A percentile compares a stretch with the other conserved stretches of the same genome.
These are phyloP conservation scores for Reutealis trisperma DNA, from an alignment of 345 rosid species.

Conservation along the genomic window DNA sequence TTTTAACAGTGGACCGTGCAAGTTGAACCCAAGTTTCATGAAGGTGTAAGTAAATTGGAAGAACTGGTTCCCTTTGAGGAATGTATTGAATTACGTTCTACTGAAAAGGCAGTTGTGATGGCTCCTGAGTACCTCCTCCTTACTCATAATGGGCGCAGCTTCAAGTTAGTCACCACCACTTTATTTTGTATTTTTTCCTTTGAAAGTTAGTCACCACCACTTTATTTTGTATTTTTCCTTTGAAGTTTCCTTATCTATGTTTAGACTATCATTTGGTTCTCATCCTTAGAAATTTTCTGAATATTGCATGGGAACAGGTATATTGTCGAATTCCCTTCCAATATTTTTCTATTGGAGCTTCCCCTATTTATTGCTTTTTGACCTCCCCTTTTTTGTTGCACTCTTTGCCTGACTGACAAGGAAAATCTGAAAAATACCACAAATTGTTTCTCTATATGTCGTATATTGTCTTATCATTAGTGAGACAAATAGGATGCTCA, in stretches of 20 bases:
- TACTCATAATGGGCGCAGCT: constrained; percentile 84
- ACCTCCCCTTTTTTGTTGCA: too few species aligned
- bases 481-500: neutral
- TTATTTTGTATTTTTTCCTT: constrained; percentile 16
- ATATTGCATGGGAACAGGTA: too few species aligned
- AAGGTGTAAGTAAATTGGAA: constrained; percentile 84
- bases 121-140: constrained; percentile 90
- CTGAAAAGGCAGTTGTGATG: constrained; percentile 63
- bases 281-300: neutral
- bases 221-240: constrained; percentile 19
- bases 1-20: constrained; percentile 85
- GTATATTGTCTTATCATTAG: neutral
- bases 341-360: too few species aligned
- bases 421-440: neutral
- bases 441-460: neutral
- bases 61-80: constrained; percentile 96
- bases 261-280: neutral
- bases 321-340: too few species aligned
- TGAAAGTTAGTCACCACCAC: constrained; percentile 53
- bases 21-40: constrained; percentile 93
- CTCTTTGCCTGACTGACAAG: too few species aligned
- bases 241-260: neutral
- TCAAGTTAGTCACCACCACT: constrained; percentile 71
- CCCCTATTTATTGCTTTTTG: too few species aligned
- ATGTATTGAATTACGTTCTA: constrained; percentile 76